Evolutionary conservation across 495 filamentous ascomycete species (phyloP), one percentile per base, ranked within the genome.

Genomic region (Xylaria venustula): DNA sequence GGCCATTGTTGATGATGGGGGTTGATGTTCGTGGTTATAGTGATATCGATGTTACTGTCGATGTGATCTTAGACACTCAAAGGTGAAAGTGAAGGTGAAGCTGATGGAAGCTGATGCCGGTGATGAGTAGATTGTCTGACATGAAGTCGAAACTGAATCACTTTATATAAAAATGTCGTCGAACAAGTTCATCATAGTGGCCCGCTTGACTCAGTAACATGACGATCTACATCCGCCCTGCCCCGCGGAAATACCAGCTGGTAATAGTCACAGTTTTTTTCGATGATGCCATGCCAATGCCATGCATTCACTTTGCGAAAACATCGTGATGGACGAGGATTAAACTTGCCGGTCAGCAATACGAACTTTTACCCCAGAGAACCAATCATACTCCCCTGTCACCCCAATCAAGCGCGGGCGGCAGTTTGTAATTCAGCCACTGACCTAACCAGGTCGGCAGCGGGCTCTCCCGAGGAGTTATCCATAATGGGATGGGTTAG

Each of bases 341-440:
- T 19, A 40, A 37, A 30, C 49, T 30, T 41, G 23, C 36, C 14
- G 4, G 36, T 54, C 51, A 54, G 34, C 51, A 54, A 54, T 42
- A 54, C 51, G 51, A 54, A 36, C 51, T 42, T 28, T 54, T 22
- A 15, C 37, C 22, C 36, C 51, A 54, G 23, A 37, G 1, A 54
- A 1, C 51, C 51, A 54, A 54, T 42, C 50, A 51, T 14, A 15
- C 36, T 54, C 51, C 51, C 51, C 36, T 54, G 51, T 42, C 36
- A 7, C 15, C n/a, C 6, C 3, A 28, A 2, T 30, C 28, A 36
- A 17, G 48, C 32, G 30, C 30, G 2, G 47, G 47, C 30, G 48
- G 48, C 20, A 28, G 23, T 42, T 19, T 15, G 32, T 0, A 26
- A 26, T 41, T 19, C 30, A 11, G 11, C 30, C 5, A 11, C 30